Conservation (phyloP, 345 rosid species). For the Firmiana major region DNA sequence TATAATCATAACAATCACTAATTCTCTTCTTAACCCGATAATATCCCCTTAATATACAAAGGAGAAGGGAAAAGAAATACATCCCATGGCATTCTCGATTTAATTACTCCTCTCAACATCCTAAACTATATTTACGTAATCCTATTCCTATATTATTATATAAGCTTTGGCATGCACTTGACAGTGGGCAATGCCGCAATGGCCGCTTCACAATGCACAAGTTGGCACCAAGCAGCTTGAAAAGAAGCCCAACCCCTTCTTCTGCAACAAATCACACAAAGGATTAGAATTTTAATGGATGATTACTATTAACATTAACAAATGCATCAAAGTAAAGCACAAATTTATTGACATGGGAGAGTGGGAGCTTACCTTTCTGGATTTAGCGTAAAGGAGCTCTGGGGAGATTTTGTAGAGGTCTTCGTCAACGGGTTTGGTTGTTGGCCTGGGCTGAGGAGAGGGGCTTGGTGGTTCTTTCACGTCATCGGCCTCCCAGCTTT, state of each 20-base stretch:
- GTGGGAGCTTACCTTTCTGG: slow-evolving; percentile 43
- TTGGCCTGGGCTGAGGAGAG: slow-evolving; percentile 26
- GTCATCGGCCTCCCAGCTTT: slow-evolving; percentile 26
- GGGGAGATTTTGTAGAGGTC: slow-evolving; percentile 89
- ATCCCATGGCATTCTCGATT: background rate
- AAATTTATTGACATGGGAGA: background rate
- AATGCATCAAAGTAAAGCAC: background rate
- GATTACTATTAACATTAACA: background rate
- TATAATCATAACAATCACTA: background rate
- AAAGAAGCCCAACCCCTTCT: slow-evolving; percentile 65
- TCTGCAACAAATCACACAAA: slow-evolving; percentile 41
- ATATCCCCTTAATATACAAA: background rate
- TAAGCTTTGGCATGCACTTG: background rate
- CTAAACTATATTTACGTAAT: background rate
- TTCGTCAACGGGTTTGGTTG: slow-evolving; percentile 81
- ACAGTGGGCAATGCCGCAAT: background rate
- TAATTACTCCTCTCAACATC: background rate
- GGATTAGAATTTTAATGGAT: background rate
- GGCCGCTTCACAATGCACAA: slow-evolving; percentile 38
- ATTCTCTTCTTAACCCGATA: background rate
- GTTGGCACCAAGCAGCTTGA: slow-evolving; percentile 76
- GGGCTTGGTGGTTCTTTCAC: slow-evolving; percentile 31
- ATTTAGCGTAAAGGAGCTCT: slow-evolving; percentile 52
- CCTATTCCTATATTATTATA: slow-evolving; percentile 7
- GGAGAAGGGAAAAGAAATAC: background rate